Percentiles rank a stretch among this genome's conserved stretches.
Evolutionary conservation across 495 filamentous ascomycete species (phyloP).

Genomic region (Talaromyces adpressus): DNA sequence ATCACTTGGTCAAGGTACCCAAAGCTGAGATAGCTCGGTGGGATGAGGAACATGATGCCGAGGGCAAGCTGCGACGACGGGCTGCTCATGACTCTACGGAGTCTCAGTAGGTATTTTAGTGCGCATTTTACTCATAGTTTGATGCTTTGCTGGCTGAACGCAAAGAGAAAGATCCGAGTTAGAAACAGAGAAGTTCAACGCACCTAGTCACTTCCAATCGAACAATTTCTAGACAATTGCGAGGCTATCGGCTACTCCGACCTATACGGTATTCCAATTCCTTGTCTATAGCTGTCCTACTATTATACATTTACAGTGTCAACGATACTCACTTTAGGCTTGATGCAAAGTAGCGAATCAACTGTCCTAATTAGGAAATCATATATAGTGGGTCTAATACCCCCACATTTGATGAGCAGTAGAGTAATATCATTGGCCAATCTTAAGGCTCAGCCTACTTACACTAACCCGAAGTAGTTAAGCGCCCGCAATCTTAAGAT

Average conservation of each 20-base stretch:
- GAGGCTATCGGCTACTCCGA: not conserved
- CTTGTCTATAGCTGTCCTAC: not conserved
- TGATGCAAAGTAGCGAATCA: not conserved
- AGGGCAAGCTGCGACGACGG: constrained; percentile 22
- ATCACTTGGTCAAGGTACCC: constrained; percentile 50
- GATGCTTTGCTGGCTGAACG: not conserved
- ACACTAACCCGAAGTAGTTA: not conserved
- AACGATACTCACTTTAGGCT: not conserved
- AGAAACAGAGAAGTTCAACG: not conserved
- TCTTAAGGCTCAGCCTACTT: not conserved
- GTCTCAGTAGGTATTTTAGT: not conserved
- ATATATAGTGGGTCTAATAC: not conserved
- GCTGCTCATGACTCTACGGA: not conserved
- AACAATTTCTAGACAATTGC: not conserved
- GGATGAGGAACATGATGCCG: constrained; percentile 52
- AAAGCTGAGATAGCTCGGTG: constrained; percentile 37
- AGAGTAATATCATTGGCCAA: not conserved
- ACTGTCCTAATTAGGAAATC: not conserved
- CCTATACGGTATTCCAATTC: not conserved
- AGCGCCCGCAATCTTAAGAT: not conserved
- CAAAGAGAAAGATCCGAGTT: not conserved
- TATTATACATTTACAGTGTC: not conserved
- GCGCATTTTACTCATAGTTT: not conserved
- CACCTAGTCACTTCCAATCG: not conserved
- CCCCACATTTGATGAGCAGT: not conserved